A percentile compares a stretch with the other conserved stretches of the same genome.
These are phyloP conservation scores for Exophiala viscosa DNA, from an alignment of 2,329 filamentous ascomycete genomes.

Conservation along the genomic window DNA sequence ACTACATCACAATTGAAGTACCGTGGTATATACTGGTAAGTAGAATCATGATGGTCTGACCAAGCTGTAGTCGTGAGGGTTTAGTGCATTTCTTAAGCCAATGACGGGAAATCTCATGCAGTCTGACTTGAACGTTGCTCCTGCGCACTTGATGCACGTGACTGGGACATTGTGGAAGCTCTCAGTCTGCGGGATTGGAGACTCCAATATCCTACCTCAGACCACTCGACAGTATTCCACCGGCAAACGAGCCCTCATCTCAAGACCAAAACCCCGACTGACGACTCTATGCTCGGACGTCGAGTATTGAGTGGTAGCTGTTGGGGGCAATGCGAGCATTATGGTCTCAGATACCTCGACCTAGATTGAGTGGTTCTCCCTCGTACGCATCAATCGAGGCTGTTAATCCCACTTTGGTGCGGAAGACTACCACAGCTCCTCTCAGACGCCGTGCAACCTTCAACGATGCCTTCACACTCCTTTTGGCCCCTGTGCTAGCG, in stretches of 20 bases:
- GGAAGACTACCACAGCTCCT: conserved; percentile 21
- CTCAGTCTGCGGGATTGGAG: not conserved
- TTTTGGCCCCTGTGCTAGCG: conserved; percentile 24
- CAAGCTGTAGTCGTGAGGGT: too few relatives aligned
- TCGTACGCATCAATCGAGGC: conserved; percentile 7
- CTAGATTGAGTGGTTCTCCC: conserved; percentile 16
- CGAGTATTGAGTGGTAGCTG: conserved; percentile 3
- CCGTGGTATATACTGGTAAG: too few relatives aligned
- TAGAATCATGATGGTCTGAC: too few relatives aligned
- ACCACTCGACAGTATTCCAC: conserved; percentile 6
- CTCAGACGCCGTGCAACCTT: conserved; percentile 19
- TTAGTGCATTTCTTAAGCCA: too few relatives aligned
- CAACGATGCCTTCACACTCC: conserved; percentile 26
- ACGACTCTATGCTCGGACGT: conserved; percentile 1
- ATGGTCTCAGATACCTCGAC: conserved; percentile 24
- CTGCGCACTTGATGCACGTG: not conserved
- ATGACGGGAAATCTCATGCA: not conserved
- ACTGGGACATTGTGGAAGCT: not conserved
- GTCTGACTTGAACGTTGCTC: not conserved
- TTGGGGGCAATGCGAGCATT: conserved; percentile 22
- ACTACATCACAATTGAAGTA: too few relatives aligned
- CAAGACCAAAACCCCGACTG: not conserved
- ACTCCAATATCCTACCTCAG: too few relatives aligned
- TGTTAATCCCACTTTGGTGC: conserved; percentile 10
- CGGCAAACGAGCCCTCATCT: not conserved